Percentiles rank a stretch among this genome's conserved stretches.
Conservation (phyloP, 208 protist species). For the Wallacemonas sp. region DNA sequence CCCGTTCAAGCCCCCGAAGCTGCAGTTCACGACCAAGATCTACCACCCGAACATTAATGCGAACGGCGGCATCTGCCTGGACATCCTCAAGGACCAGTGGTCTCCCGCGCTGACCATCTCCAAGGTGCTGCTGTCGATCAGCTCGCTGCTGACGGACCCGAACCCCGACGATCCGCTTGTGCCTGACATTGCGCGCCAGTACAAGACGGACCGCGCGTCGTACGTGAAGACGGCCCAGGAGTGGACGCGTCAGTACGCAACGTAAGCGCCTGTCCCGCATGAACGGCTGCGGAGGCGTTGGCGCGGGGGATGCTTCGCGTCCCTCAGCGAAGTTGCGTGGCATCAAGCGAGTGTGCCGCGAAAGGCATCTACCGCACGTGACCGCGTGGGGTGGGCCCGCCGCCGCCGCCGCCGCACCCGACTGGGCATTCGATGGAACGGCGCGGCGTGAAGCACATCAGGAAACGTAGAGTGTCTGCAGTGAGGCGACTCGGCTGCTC, state of each 20-base stretch:
- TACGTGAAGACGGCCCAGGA: slow-evolving; percentile 94
- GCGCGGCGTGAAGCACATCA: too few species aligned
- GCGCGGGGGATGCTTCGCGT: too few species aligned
- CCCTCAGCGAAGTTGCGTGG: too few species aligned
- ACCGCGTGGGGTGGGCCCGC: too few species aligned
- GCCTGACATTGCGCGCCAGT: slow-evolving; percentile 96
- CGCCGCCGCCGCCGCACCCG: too few species aligned
- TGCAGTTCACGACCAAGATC: slow-evolving; percentile 95
- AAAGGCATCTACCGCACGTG: too few species aligned
- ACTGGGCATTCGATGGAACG: too few species aligned
- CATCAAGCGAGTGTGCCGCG: too few species aligned
- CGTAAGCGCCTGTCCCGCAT: too few species aligned
- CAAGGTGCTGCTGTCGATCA: slow-evolving; percentile 98
- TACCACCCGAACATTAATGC: slow-evolving; percentile 98
- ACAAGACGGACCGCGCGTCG: slow-evolving; percentile 91
- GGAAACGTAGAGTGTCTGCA: too few species aligned
- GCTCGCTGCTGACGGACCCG: slow-evolving; percentile 98
- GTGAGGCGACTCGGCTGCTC: too few species aligned
- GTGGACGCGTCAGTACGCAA: slow-evolving; percentile 85
- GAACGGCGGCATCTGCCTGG: slow-evolving; percentile 97
- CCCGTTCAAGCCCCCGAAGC: slow-evolving; percentile 95
- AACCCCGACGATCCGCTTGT: slow-evolving; percentile 99
- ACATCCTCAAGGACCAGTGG: slow-evolving; percentile 98
- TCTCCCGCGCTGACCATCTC: slow-evolving; percentile 97
- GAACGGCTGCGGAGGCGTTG: too few species aligned